Base-by-base conservation (phyloP, 1,284 basidiomycete genomes). In the Golubevia sp. region DNA sequence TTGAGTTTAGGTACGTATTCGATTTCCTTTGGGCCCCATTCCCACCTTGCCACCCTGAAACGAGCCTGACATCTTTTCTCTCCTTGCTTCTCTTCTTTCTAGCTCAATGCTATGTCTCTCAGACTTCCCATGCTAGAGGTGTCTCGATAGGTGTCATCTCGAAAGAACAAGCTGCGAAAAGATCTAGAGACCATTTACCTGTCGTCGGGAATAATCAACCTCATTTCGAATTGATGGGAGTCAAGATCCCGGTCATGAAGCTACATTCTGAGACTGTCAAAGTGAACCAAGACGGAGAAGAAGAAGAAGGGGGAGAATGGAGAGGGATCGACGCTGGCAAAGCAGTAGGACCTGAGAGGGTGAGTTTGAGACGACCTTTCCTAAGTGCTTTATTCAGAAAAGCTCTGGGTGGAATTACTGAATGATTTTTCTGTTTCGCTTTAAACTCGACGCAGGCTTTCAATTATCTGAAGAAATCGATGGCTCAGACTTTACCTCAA, bases 91-190 rank as follows among this genome's bases (percentile, higher is more conserved):
- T 13, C 23, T 49, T 27, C 49, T 7, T 24, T 13, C n/a, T 49
- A 93, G 93, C 92, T 1, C 91, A 92, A 55, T 93, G 91, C 38
- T 97, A 95, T 82, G 96, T 94, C 15, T 93, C 95, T 76, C 89
- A 94, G 86, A 95, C 94, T 69, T 92, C 92, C 1, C 86, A 92
- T 58, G 87, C 90, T 26, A 94, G 93, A 77, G 93, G 93, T 2
- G 87, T 93, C 23, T 89, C 90, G 27, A 86, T 95, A 20, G 93
- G 94, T 2, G 88, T 94, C 50, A 88, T 89, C 76, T 34, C 30
- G 5, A 34, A 44, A 44, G 38, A 44, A 13, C 38, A 44, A 44
- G 38, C 11, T 44, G 11, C 18, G 38, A 85, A 88, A 27, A 84
- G 88, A 71, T 85, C 85, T 23, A 89, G 87, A 66, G 86, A 86